Conservation (phyloP, 2,329 filamentous ascomycete species). For the Aspergillus arachidicola region DNA sequence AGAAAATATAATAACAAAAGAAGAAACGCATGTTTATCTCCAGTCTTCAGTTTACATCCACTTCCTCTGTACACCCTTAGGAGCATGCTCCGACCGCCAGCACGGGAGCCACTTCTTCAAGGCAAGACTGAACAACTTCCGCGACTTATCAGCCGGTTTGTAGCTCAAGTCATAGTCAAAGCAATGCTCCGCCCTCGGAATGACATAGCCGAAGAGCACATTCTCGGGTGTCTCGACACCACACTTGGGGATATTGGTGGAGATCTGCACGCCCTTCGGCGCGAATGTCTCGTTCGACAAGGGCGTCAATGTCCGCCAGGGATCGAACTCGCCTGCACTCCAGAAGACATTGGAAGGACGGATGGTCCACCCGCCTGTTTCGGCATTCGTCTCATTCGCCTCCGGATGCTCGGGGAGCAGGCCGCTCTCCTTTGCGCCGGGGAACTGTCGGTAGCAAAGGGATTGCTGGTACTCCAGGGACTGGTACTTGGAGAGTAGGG, state of each 20-base stretch:
- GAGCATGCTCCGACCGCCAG: not conserved
- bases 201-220: slow-evolving; percentile 53
- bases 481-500: slow-evolving; percentile 52
- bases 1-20: not conserved
- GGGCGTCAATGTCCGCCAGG: slow-evolving; percentile 53
- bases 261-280: slow-evolving; percentile 40
- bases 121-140: slow-evolving; percentile 43
- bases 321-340: slow-evolving; percentile 54
- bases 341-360: slow-evolving; percentile 57
- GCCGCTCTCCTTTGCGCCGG: slow-evolving; percentile 41
- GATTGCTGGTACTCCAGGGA: slow-evolving; percentile 47
- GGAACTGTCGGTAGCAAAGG: slow-evolving; percentile 54
- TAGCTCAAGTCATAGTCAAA: slow-evolving; percentile 49
- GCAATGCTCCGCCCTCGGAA: slow-evolving; percentile 50
- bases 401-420: slow-evolving; percentile 48
- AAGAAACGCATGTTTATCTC: not conserved
- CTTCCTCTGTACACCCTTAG: not conserved
- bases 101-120: slow-evolving; percentile 47
- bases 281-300: slow-evolving; percentile 46
- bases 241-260: slow-evolving; percentile 49
- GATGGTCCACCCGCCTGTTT: slow-evolving; percentile 55
- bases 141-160: slow-evolving; percentile 34
- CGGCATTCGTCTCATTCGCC: slow-evolving; percentile 42
- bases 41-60: not conserved
- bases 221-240: slow-evolving; percentile 35